Conservation (phyloP, 495 filamentous ascomycete species). For the Hyaloscypha bicolor region DNA sequence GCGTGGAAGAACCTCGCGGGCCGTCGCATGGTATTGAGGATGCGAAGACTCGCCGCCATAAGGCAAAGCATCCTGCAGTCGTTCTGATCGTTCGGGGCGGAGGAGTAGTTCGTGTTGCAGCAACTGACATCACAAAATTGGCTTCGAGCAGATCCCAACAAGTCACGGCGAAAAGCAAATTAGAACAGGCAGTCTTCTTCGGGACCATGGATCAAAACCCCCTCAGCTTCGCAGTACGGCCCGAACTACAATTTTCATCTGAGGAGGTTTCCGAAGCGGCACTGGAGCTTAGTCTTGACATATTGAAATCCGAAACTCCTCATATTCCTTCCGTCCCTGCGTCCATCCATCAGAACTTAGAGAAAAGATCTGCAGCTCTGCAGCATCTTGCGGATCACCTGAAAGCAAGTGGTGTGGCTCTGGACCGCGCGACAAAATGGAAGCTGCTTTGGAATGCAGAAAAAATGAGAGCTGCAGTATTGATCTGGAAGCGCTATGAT, state of each 20-base stretch:
- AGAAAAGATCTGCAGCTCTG: slow-evolving; percentile 67
- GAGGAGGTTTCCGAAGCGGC: slow-evolving; percentile 79
- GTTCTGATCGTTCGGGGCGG: slow-evolving; percentile 77
- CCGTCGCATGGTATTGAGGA: slow-evolving; percentile 43
- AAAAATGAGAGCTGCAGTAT: slow-evolving; percentile 80
- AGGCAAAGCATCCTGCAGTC: slow-evolving; percentile 62
- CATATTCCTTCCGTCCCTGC: slow-evolving; percentile 71
- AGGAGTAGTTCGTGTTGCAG: slow-evolving; percentile 76
- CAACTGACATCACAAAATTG: slow-evolving; percentile 54
- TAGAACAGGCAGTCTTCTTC: slow-evolving; percentile 94
- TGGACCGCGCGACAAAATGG: slow-evolving; percentile 73
- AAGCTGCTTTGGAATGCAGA: slow-evolving; percentile 86
- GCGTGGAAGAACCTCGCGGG: slow-evolving; percentile 54
- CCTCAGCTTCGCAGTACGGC: slow-evolving; percentile 69
- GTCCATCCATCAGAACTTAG: slow-evolving; percentile 80
- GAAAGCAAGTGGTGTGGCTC: slow-evolving; percentile 47
- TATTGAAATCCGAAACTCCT: slow-evolving; percentile 72
- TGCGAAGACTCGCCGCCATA: slow-evolving; percentile 47
- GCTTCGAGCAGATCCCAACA: slow-evolving; percentile 48
- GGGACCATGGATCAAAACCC: slow-evolving; percentile 78
- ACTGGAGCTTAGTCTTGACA: slow-evolving; percentile 74
- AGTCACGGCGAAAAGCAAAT: slow-evolving; percentile 80
- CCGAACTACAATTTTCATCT: slow-evolving; percentile 61
- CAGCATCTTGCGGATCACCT: slow-evolving; percentile 71
- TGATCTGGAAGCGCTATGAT: slow-evolving; percentile 80